Conservation (phyloP, 352 stramenopile genomes). For the Globisporangium middletonii region DNA sequence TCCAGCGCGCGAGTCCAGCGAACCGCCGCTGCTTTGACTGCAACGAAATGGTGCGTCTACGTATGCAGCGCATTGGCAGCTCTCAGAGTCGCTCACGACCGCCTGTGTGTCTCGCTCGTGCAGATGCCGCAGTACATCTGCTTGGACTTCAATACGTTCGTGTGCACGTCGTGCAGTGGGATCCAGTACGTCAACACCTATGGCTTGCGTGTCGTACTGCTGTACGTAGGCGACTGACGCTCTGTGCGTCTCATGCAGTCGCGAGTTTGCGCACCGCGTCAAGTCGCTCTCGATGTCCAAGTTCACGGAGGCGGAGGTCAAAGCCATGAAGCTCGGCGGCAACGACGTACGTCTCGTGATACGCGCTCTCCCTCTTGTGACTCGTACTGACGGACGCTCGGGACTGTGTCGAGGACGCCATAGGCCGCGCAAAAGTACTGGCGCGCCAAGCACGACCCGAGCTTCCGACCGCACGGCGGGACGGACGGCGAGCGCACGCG, state of each 20-base stretch:
- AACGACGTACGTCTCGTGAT: constrained; percentile 61
- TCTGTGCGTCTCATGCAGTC: constrained; percentile 25
- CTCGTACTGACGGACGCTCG: no score
- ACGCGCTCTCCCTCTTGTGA: constrained; percentile 1
- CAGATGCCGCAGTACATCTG: constrained; percentile 91
- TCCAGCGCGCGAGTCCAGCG: constrained; percentile 59
- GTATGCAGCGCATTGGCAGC: background rate
- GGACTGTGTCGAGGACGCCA: background rate
- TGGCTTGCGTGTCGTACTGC: background rate
- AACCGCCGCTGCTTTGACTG: constrained; percentile 89
- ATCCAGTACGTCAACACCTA: constrained; percentile 76
- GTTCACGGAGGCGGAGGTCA: constrained; percentile 89
- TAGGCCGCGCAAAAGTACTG: constrained; percentile 84
- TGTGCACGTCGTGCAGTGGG: constrained; percentile 91
- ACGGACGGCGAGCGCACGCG: constrained; percentile 76
- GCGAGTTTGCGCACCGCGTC: constrained; percentile 90
- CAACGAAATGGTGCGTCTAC: constrained; percentile 76
- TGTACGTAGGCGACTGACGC: background rate
- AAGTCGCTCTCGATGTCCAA: constrained; percentile 94
- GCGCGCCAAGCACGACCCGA: constrained; percentile 76
- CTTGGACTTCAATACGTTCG: constrained; percentile 92
- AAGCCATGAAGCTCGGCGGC: constrained; percentile 83
- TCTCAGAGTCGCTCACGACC: background rate
- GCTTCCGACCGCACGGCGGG: constrained; percentile 62
- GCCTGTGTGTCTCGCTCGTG: constrained; percentile 1